A percentile compares a stretch with the other conserved stretches of the same genome.
phyloP scores from a whole-genome alignment of 2,329 filamentous ascomycete genomes.

The Colletotrichum gloeosporioides region DNA sequence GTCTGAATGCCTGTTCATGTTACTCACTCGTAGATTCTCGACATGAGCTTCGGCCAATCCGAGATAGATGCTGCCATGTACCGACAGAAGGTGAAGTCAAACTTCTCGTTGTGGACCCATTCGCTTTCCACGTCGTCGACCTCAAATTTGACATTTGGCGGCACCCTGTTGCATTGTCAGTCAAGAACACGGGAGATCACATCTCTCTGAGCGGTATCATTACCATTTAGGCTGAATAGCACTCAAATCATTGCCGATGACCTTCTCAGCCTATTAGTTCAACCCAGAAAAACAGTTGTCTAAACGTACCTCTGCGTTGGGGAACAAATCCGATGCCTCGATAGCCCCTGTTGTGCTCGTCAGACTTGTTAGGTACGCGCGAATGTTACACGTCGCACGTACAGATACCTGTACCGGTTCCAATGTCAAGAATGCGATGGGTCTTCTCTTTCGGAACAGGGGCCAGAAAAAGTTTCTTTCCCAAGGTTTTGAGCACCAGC shows the following conservation, averaged over 20 bases:
- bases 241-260: constrained; percentile 34
- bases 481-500: neutral
- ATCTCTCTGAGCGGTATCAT: neutral
- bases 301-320: neutral
- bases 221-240: constrained; percentile 34
- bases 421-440: constrained; percentile 57
- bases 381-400: neutral
- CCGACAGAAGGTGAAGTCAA: constrained; percentile 42
- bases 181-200: neutral
- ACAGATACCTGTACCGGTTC: constrained; percentile 67
- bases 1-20: neutral
- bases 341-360: constrained; percentile 38
- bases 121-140: constrained; percentile 38
- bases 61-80: constrained; percentile 35
- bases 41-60: constrained; percentile 32
- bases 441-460: neutral
- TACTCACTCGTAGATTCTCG: constrained; percentile 27
- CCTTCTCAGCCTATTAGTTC: constrained; percentile 32
- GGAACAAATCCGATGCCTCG: constrained; percentile 32
- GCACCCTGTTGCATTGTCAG: constrained; percentile 23
- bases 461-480: neutral
- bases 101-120: constrained; percentile 28
- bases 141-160: constrained; percentile 39
- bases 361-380: no score
- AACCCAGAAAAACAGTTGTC: neutral